Evolutionary conservation across 2,329 filamentous ascomycete species (phyloP).

Genomic region (Monilinia aucupariae): DNA sequence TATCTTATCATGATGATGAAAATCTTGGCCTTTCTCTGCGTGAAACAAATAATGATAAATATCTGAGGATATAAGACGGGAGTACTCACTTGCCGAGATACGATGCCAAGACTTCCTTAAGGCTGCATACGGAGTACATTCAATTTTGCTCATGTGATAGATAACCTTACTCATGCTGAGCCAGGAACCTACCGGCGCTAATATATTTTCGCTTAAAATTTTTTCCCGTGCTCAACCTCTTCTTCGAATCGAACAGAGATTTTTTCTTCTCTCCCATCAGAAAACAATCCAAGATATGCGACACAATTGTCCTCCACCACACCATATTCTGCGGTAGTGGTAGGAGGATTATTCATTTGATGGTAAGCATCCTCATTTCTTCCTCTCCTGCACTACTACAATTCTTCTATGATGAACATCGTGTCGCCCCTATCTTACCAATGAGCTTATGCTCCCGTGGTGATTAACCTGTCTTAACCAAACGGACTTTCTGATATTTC

Average conservation of each 20-base stretch:
- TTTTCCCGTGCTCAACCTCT: constrained; percentile 10
- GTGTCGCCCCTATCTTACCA: constrained; percentile 57
- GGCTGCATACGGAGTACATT: not conserved
- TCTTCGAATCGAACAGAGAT: not conserved
- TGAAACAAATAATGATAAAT: not conserved
- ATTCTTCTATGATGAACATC: constrained; percentile 46
- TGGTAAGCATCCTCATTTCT: constrained; percentile 16
- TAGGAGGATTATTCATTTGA: constrained; percentile 2
- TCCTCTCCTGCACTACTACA: not conserved
- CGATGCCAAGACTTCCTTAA: not conserved
- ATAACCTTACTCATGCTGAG: not conserved
- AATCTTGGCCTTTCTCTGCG: not conserved
- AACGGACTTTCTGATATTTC: constrained; percentile 47
- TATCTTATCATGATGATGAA: not conserved
- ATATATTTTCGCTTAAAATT: constrained; percentile 8
- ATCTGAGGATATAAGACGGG: not conserved
- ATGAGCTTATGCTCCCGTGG: constrained; percentile 40
- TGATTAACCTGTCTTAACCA: constrained; percentile 56
- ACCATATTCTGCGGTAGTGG: not conserved
- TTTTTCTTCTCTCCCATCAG: not conserved
- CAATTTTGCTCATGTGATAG: constrained; percentile 1
- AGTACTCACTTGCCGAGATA: not conserved
- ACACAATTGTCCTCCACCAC: constrained; percentile 4
- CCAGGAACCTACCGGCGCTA: constrained; percentile 10
- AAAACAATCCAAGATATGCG: not conserved